Evolutionary conservation across 176 grass and related monocot species (phyloP).

Genomic region (Melocanna baccifera): DNA sequence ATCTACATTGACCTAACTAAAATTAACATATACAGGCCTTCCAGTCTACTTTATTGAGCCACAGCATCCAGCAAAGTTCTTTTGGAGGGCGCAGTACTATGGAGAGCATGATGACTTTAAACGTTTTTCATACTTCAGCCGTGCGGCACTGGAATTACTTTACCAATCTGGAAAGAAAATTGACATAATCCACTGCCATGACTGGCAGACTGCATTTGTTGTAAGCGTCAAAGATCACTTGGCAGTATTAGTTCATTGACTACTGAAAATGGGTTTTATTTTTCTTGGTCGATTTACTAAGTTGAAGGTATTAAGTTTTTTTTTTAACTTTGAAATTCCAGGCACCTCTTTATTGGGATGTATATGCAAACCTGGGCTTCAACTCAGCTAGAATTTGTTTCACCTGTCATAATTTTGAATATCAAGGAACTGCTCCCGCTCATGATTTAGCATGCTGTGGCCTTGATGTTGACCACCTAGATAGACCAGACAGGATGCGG

Average conservation of each 20-base stretch:
- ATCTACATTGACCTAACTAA: conserved; percentile 26
- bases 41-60: conserved; percentile 97
- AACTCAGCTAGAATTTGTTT: conserved; percentile 96
- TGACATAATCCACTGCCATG: conserved; percentile 99
- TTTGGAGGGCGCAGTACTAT: conserved; percentile 83
- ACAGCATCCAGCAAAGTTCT: conserved; percentile 81
- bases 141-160: conserved; percentile 84
- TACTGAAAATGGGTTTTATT: conserved; percentile 19
- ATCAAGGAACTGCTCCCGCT: conserved; percentile 79
- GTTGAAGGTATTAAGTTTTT: not conserved
- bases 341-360: conserved; percentile 98
- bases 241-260: conserved; percentile 1
- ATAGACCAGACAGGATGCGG: conserved; percentile 83
- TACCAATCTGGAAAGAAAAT: conserved; percentile 73
- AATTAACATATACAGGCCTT: conserved; percentile 60
- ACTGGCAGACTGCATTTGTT: conserved; percentile 97
- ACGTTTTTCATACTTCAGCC: conserved; percentile 88
- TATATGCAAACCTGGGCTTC: conserved; percentile 76
- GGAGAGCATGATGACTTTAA: conserved; percentile 95
- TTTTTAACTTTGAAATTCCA: conserved; percentile 25
- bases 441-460: conserved; percentile 78
- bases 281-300: conserved; percentile 15
- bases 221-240: conserved; percentile 44
- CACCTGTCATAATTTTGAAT: conserved; percentile 97
- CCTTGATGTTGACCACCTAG: conserved; percentile 80